Base-by-base conservation (phyloP, 495 filamentous ascomycete genomes). In the Daldinia childiae region DNA sequence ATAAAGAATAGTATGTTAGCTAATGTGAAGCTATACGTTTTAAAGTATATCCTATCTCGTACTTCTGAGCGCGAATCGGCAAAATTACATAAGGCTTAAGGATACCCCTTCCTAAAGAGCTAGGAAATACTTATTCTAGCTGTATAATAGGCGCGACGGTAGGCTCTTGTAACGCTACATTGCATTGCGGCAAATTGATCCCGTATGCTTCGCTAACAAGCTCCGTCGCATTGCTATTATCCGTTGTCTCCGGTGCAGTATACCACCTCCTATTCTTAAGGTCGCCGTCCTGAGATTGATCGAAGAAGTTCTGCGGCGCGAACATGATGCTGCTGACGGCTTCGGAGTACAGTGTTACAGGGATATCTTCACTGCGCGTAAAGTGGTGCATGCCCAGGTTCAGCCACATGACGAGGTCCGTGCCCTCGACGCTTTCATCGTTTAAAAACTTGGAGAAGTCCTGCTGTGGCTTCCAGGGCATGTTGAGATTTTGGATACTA, bases 381-480 rank as follows among this genome's bases (percentile, higher is more conserved):
- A 86, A 79, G 66, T 89, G 87, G 72, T 88, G 87, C 80, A 85
- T 87, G 36, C 87, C 87, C n/a, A 88, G 76, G 70, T 87, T 88
- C 62, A 86, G 79, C 79, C 79, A 82, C 6, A 80, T 55, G 2
- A 80, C 76, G 12, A 89, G 52, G 68, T 90, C 87, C 57, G 82
- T 82, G 60, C 83, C 79, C 30, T 82, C 77, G n/a, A 88, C 74
- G 27, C 61, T 77, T 74, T 89, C 87, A 50, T 78, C 82, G 68
- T 89, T 75, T 59, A 88, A 83, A 69, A 87, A 86, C 57, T 84
- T 82, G 36, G 69, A 64, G 70, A 88, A 89, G 73, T 88, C 82
- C 34, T 87, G 81, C 48, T 83, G 79, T 0, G 87, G 87, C 64
- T 83, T 76, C 58, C 74, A 63, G 21, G 82, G 76, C 39, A 85